phyloP scores from a whole-genome alignment of 805 yeast species.

The Yamadazyma ubonensis region DNA sequence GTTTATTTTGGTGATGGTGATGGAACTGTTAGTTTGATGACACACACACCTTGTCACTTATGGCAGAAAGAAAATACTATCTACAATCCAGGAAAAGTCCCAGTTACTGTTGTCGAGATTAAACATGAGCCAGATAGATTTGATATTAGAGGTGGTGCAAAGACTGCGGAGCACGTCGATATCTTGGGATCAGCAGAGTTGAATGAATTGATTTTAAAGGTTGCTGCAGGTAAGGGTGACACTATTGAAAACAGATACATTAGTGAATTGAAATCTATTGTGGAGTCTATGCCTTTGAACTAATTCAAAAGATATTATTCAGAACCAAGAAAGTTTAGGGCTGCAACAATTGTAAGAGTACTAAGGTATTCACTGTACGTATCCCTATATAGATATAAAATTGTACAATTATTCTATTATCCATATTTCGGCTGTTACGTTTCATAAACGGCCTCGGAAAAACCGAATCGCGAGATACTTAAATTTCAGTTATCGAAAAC shows the following conservation, averaged over 20 bases:
- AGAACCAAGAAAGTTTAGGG: too few relatives aligned
- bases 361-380: too few relatives aligned
- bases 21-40: conserved; percentile 85
- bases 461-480: conserved; percentile 5
- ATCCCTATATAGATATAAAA: background rate
- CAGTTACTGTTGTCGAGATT: conserved; percentile 84
- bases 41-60: conserved; percentile 88
- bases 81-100: conserved; percentile 75
- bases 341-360: too few relatives aligned
- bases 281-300: conserved; percentile 21
- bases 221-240: conserved; percentile 80
- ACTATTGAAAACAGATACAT: conserved; percentile 57
- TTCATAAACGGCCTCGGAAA: background rate
- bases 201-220: conserved; percentile 78
- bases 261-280: conserved; percentile 65
- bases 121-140: conserved; percentile 90
- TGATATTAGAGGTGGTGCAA: conserved; percentile 96
- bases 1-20: conserved; percentile 91
- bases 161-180: conserved; percentile 97
- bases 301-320: too few relatives aligned
- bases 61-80: conserved; percentile 69
- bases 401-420: background rate
- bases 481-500: conserved; percentile 3
- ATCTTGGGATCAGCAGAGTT: conserved; percentile 90
- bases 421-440: background rate